Base-by-base conservation (phyloP, 2,329 filamentous ascomycete species). In the Trichoderma brevicompactum region DNA sequence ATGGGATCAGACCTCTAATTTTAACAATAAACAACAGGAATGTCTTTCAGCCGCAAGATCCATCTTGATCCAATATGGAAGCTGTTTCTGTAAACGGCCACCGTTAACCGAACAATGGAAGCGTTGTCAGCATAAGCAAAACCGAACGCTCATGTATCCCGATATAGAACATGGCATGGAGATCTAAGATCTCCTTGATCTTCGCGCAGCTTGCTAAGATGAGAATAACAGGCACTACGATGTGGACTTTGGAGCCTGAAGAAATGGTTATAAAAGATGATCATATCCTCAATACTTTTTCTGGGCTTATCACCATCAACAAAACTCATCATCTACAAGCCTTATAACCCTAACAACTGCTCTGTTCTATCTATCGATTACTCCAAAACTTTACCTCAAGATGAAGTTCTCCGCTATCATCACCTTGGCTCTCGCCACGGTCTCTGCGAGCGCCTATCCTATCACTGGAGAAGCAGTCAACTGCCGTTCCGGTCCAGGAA, bases 401-500 rank as follows among this genome's bases (percentile, higher is more conserved):
- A 65, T 65, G 64, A 50, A 65, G 46, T 32, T 62, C 46, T 17
- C 40, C 19, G 34, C 53, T 19, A 44, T 50, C 32, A 44, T 48
- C 13, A 17, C 53, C 17, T 28, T 64, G 23, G 55, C 53, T 23
- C 12, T 66, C 19, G 60, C 60, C 50, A 34, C 59, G 32, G 23
- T 34, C 36, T 48, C 46, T 7, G 61, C 44, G 32, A 64, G 32
- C n/a, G 43, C 64, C 34, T 66, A 55, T 17, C 66, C 64, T 19
- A 68, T 69, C 38, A 69, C 66, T 19, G 60, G 63, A 17, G 49
- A 58, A 8, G 44, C 13, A 12, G 66, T 68, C 54, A 68, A 69
- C 58, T 69, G 68, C 61, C 66, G 68, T 48, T 41, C 65, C 17
- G 62, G 65, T 7, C 68, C 66, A 4, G 61, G 60, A 50, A 68